Evolutionary conservation across 228 moss, liverwort and hornwort species (phyloP).

Genomic region (Sphagnum magellanicum): DNA sequence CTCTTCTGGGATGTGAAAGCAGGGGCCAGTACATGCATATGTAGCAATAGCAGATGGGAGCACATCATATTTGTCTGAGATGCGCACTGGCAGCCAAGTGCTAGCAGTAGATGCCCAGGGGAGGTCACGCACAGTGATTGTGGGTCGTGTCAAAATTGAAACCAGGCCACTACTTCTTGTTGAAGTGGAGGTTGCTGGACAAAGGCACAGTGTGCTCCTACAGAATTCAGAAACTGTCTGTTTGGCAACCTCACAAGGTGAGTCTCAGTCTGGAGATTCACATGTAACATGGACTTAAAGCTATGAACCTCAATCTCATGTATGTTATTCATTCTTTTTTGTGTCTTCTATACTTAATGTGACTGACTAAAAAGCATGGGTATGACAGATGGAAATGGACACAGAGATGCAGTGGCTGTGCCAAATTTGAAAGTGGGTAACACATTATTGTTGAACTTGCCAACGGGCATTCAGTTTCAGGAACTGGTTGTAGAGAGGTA

Average conservation of each 20-base stretch:
- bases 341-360: too few relatives aligned
- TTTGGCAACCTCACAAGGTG: conserved; percentile 7
- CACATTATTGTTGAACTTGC: too few relatives aligned
- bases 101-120: conserved; percentile 34
- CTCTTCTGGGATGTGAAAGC: conserved; percentile 2
- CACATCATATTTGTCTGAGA: conserved; percentile 40
- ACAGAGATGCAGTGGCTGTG: too few relatives aligned
- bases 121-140: conserved; percentile 27
- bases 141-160: conserved; percentile 47
- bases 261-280: too few relatives aligned
- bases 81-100: conserved; percentile 37
- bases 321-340: too few relatives aligned
- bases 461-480: too few relatives aligned
- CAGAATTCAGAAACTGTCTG: conserved; percentile 55
- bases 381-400: too few relatives aligned
- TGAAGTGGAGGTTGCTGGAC: conserved; percentile 40
- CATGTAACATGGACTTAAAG: too few relatives aligned
- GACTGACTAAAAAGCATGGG: too few relatives aligned
- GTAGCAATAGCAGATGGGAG: conserved; percentile 46
- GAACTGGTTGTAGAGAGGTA: too few relatives aligned
- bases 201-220: conserved; percentile 32
- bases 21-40: conserved; percentile 56
- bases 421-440: too few relatives aligned
- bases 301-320: too few relatives aligned
- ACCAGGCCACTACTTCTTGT: conserved; percentile 41